Evolutionary conservation across 1,139 yeast species (phyloP), one percentile per base, ranked within the genome.

Genomic region (Candida sp.): DNA sequence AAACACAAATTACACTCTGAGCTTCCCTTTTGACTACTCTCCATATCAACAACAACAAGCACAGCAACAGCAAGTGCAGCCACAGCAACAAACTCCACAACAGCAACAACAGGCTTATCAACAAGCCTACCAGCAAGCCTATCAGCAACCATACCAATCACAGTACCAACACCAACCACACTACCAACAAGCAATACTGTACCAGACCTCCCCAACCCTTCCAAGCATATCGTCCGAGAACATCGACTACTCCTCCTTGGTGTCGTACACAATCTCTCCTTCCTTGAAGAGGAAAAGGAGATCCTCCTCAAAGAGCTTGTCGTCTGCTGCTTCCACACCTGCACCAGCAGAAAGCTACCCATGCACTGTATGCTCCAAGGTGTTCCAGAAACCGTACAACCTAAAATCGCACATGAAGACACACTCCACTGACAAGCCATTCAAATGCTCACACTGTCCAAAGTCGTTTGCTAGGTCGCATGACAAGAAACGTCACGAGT

Each of bases 371-470:
- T 83, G 87, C 61, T 75, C 72, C 7, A 83, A 81, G 60, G 70
- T 72, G 4, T 83, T 83, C 61, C 77, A 73, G 53, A 80, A 81
- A 57, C 83, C 83, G 7, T 83, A 83, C 65, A 83, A 83, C 60
- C 67, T 83, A 49, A 80, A 80, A 58, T 76, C 81, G 22, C 87
- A 83, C 61, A 73, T 78, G 77, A 80, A 77, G 56, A 78, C 85
- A 1, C 87, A 83, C 62, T 79, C 84, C 5, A 67, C 72, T n/a
- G 86, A 80, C 31, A 79, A 78, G 54, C 87, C 87, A 1, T 82
- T 66, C 63, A 70, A 73, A 49, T 83, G 87, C 58, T 63, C 72
- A 27, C 65, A 68, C 51, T 83, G 87, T 59, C 64, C 72, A 11
- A 78, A 81, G 59, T 68, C 76, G 12, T 83, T 83, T 68, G 86